Base-by-base conservation (phyloP, 768 basidiomycete species). In the Stropharia rugosoannulata region DNA sequence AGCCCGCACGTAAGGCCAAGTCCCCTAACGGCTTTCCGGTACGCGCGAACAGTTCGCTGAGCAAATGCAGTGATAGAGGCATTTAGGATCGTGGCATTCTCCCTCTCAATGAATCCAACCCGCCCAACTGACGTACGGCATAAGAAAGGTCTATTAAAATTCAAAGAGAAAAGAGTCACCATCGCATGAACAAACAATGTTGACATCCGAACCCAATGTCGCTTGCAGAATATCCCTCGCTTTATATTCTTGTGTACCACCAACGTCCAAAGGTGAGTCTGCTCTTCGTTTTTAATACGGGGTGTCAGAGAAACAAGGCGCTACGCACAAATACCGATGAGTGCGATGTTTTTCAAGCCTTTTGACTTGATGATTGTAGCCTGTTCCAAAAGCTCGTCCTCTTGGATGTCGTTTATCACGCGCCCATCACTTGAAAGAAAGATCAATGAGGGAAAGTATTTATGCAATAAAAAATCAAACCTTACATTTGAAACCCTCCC, bases 81-180 rank as follows among this genome's bases (percentile, higher is more conserved):
- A 59, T 87, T 88, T 57, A 87, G 74, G 57, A 88, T 86, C 12
- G 83, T 68, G 0, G 87, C 86, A 53, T 88, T 87, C 64, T 87
- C 86, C 42, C 86, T 77, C 59, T 85, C 83, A 13, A 86, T 68
- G 49, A 87, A 73, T 35, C 83, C 83, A 19, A 85, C 73, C 62
- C 81, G 79, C 7, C 79, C 84, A 40, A 84, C 83, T 79, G 44
- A 11, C 0, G 18, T 10, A 4, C 18, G 11, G 11, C 37, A 25
- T 53, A 10, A 49, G 48, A 40, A 45, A 49, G 39, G 44, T 27
- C 7, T 13, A 27, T 10, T 32, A 2, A 46, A 3, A 9, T 46
- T 8, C 27, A 29, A 25, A 27, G 15, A 15, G 11, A n/a, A 4
- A 8, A 12, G 13, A 61, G 64, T 53, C 57, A 69, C 76, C 76